phyloP scores from a whole-genome alignment of 139 green algal genomes.

The Spirogloea muscicola region DNA sequence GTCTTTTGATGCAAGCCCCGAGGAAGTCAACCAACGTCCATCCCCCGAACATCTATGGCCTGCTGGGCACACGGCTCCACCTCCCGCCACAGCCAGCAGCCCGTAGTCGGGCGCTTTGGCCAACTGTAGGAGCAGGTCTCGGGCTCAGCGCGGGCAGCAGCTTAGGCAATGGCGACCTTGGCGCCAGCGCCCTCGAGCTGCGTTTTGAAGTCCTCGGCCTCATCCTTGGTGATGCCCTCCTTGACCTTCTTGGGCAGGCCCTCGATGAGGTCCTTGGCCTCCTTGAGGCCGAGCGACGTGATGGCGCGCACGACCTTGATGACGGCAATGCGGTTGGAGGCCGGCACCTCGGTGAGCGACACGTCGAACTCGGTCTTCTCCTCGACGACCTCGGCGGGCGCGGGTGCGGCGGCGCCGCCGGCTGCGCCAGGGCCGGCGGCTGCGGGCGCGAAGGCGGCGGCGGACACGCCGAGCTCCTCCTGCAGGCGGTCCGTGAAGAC shows the following conservation, averaged over 20 bases:
- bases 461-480: slow-evolving; percentile 28
- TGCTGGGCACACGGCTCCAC: no score
- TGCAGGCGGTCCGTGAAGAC: slow-evolving; percentile 28
- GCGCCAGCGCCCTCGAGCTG: slow-evolving; percentile 25
- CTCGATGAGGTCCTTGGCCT: slow-evolving; percentile 64
- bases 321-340: slow-evolving; percentile 20
- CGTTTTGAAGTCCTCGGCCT: slow-evolving; percentile 33
- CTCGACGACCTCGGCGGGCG: slow-evolving; percentile 21
- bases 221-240: slow-evolving; percentile 50
- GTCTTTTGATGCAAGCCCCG: no score
- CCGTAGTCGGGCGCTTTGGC: no score
- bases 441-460: no score
- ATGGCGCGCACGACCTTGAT: slow-evolving; percentile 42
- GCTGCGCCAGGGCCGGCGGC: background rate
- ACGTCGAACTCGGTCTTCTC: slow-evolving; percentile 43
- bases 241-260: slow-evolving; percentile 61
- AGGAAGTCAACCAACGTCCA: no score
- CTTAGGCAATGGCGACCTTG: no score
- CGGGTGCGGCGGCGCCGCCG: background rate
- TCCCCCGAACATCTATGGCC: no score
- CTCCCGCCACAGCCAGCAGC: no score
- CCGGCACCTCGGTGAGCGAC: slow-evolving; percentile 28
- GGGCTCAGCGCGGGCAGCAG: no score
- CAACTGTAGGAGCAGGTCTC: no score
- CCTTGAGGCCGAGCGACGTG: slow-evolving; percentile 62